Evolutionary conservation across 495 filamentous ascomycete genomes (phyloP), one percentile per base, ranked within the genome.

Genomic region (Aspergillus coremiiformis): DNA sequence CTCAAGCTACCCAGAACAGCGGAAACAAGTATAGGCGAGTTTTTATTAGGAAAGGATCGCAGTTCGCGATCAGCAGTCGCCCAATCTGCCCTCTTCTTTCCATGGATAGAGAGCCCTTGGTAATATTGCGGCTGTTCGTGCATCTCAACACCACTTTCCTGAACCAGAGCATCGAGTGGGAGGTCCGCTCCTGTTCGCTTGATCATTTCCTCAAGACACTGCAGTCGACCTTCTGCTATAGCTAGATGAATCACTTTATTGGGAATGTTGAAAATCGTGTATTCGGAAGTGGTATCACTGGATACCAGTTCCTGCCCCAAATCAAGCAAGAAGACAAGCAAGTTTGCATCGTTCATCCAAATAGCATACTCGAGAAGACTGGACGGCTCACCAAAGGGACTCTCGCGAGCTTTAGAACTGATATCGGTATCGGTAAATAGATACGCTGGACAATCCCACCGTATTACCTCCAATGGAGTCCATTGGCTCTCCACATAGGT

Each of bases 61-160:
- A 26, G 54, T 37, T 70, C 71, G 5, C 78, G 69, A 14, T 77
- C 77, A n/a, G 76, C 75, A 15, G 65, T 66, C 0, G 83, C 83
- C 84, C 84, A 78, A 48, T 77, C 79, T 15, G 73, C 69, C 44
- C 82, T 77, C 74, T 89, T 89, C 63, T 80, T 80, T 1, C 86
- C 86, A 55, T 84, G 81, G 9, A 90, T 80, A 8, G 76, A 84
- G 42, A 89, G 62, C 0, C 86, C 86, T 56, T 84, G 84, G 56
- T 90, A 89, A 60, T 80, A 86, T 12, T 70, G 72, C 3, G 83
- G 79, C 60, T 84, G 84, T 49, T 80, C 74, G 44, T 74, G 65
- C 0, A 53, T 55, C 57, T 80, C 73, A 2, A 81, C 61, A 0
- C 84, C 84, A 23, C 71, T 80, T 8, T 77, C 70, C 49, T 80